Conservation (phyloP, 805 yeast species). For the Saccharomycopsis javanensis region DNA sequence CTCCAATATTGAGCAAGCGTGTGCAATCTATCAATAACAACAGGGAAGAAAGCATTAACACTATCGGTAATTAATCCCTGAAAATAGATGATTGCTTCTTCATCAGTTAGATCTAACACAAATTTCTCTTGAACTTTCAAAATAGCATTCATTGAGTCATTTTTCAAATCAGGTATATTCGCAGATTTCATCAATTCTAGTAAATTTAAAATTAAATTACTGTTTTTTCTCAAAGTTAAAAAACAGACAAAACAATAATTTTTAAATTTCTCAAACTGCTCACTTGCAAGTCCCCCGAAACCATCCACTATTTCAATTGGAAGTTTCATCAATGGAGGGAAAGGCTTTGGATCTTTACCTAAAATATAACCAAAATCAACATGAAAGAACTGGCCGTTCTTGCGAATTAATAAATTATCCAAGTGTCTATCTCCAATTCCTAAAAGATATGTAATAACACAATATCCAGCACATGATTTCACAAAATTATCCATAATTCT, state of each 20-base stretch:
- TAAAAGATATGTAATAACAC: constrained; percentile 85
- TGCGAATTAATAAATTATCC: constrained; percentile 75
- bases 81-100: constrained; percentile 91
- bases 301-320: constrained; percentile 97
- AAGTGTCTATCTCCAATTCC: constrained; percentile 98
- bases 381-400: constrained; percentile 88
- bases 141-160: constrained; percentile 79
- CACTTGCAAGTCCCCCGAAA: constrained; percentile 88
- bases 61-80: constrained; percentile 90
- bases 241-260: constrained; percentile 93
- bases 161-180: constrained; percentile 78
- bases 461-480: constrained; percentile 93
- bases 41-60: constrained; percentile 87
- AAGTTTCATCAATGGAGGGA: constrained; percentile 95
- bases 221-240: constrained; percentile 79
- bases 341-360: constrained; percentile 97
- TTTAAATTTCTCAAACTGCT: constrained; percentile 77
- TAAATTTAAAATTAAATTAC: constrained; percentile 79
- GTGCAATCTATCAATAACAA: constrained; percentile 90
- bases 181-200: constrained; percentile 93
- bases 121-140: constrained; percentile 91
- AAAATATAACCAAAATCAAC: constrained; percentile 96
- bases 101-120: constrained; percentile 87
- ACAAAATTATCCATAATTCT: constrained; percentile 89
- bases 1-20: constrained; percentile 98